phyloP scores from a whole-genome alignment of 805 yeast species.

The Vanderwaltozyma tropicalis region DNA sequence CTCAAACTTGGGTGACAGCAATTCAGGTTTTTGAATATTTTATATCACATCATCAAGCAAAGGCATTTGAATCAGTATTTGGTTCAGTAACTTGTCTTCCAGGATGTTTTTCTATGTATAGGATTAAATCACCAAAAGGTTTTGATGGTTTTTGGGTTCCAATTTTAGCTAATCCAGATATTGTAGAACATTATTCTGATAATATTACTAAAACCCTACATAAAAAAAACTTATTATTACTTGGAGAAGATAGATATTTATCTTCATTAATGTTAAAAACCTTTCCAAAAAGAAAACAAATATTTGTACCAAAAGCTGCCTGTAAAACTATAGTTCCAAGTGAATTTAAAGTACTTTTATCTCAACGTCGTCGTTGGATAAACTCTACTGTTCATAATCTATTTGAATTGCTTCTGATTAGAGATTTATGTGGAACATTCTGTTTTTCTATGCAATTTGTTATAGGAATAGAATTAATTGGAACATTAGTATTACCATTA shows the following conservation, averaged over 20 bases:
- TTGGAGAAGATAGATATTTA: constrained; percentile 85
- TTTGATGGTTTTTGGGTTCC: constrained; percentile 82
- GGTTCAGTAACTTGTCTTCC: constrained; percentile 94
- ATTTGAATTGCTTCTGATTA: constrained; percentile 74
- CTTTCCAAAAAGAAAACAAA: constrained; percentile 80
- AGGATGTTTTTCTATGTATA: constrained; percentile 87
- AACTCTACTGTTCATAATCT: constrained; percentile 89
- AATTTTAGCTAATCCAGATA: constrained; percentile 82
- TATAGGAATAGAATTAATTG: constrained; percentile 70
- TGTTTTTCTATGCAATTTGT: constrained; percentile 94
- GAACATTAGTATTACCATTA: constrained; percentile 84
- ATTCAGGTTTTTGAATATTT: constrained; percentile 91
- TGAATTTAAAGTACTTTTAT: constrained; percentile 62
- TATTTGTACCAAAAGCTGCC: constrained; percentile 82
- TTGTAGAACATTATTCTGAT: constrained; percentile 83
- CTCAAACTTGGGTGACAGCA: constrained; percentile 79
- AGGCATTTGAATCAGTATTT: constrained; percentile 86
- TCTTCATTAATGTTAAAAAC: constrained; percentile 79
- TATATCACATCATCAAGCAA: constrained; percentile 88
- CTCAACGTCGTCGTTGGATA: constrained; percentile 95
- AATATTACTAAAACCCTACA: constrained; percentile 77
- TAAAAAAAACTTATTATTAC: constrained; percentile 68
- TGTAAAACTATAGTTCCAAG: constrained; percentile 87
- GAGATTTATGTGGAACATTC: constrained; percentile 87
- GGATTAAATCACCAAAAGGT: constrained; percentile 85